Percentiles rank a stretch among this genome's conserved stretches.
phyloP scores from a whole-genome alignment of 2,329 filamentous ascomycete genomes.

The Cladosporium sp. region DNA sequence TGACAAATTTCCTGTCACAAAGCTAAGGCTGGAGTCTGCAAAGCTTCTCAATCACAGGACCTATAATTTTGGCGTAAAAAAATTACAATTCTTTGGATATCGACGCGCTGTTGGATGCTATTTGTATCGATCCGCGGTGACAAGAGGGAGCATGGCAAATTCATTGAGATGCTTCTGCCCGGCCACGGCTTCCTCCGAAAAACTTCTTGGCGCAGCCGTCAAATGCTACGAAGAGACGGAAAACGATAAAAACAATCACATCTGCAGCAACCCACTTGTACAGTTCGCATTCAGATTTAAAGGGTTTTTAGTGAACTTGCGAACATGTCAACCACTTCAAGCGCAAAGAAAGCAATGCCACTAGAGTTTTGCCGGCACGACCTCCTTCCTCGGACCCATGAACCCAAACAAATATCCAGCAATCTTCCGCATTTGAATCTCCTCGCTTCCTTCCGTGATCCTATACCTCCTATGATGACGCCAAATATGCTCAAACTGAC shows the following conservation, averaged over 20 bases:
- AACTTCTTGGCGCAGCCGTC: neutral
- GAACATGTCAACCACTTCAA: no score
- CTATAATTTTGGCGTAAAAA: no score
- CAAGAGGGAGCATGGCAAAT: neutral
- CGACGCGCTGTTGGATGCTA: no score
- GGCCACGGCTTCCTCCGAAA: neutral
- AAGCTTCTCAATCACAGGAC: no score
- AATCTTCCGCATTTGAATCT: constrained; percentile 64
- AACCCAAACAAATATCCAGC: constrained; percentile 57
- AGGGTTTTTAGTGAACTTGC: no score
- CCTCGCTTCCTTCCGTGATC: constrained; percentile 62
- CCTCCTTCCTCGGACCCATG: constrained; percentile 40
- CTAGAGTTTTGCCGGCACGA: neutral
- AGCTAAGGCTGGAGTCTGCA: no score
- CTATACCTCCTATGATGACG: constrained; percentile 59
- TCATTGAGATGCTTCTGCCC: neutral
- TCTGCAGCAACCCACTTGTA: no score
- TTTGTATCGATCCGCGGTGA: no score
- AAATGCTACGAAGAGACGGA: neutral
- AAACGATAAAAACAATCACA: neutral
- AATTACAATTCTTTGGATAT: no score
- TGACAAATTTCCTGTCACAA: no score
- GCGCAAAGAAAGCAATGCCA: no score
- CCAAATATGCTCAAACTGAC: constrained; percentile 63
- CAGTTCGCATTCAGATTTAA: neutral